A percentile compares a stretch with the other conserved stretches of the same genome.
phyloP scores from a whole-genome alignment of 1,284 basidiomycete species.

The Apiotrichum gracile region DNA sequence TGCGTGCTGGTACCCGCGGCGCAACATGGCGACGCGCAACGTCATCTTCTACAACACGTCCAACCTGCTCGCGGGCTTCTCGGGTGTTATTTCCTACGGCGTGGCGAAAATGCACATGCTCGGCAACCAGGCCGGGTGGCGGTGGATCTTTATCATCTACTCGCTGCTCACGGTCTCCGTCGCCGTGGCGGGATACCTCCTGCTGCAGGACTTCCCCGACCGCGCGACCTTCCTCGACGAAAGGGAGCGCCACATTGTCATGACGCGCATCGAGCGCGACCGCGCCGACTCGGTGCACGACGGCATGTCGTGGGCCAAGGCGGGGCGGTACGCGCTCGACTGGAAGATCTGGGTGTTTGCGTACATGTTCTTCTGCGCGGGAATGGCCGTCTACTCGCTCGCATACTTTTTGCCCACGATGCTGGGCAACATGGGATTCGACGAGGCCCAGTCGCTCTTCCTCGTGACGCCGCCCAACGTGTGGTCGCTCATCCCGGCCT shows the following conservation, averaged over 20 bases:
- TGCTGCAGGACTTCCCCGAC: constrained; percentile 12
- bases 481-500: constrained; percentile 38
- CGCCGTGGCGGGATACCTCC: background rate
- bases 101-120: constrained; percentile 7
- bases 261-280: constrained; percentile 12
- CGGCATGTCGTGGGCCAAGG: constrained; percentile 36
- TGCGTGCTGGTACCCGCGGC: constrained; percentile 49
- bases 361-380: constrained; percentile 39
- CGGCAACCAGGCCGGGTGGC: constrained; percentile 4
- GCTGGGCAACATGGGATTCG: constrained; percentile 44
- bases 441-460: constrained; percentile 29
- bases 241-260: constrained; percentile 4
- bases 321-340: constrained; percentile 38
- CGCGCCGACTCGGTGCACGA: constrained; percentile 45
- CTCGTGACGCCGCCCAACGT: constrained; percentile 47
- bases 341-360: constrained; percentile 48
- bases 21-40: constrained; percentile 43
- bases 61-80: constrained; percentile 10
- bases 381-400: constrained; percentile 16
- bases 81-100: constrained; percentile 2
- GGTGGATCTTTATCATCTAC: background rate
- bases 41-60: constrained; percentile 46
- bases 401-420: constrained; percentile 48
- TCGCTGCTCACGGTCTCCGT: background rate
- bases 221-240: constrained; percentile 5